Conservation (phyloP, 1,284 basidiomycete genomes). For the Malassezia caprae region DNA sequence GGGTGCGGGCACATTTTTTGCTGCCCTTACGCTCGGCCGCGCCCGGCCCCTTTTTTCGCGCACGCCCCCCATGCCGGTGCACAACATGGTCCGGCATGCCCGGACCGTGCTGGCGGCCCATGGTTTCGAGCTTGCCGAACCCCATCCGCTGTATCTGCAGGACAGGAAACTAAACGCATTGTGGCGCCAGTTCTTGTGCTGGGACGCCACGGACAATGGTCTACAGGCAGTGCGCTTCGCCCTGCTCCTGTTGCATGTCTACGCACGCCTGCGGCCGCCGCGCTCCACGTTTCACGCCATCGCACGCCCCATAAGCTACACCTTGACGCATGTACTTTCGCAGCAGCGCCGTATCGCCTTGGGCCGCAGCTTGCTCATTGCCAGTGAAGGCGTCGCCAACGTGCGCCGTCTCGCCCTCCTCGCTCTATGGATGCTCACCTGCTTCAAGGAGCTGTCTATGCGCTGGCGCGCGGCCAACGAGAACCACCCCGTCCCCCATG, state of each 20-base stretch:
- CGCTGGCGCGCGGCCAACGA: neutral
- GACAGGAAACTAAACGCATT: neutral
- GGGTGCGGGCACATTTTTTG: constrained; percentile 15
- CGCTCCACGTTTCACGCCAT: neutral
- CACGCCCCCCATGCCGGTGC: neutral
- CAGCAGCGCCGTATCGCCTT: neutral
- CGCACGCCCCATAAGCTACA: neutral
- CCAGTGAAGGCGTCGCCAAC: constrained; percentile 14
- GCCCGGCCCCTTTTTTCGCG: neutral
- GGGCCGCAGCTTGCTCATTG: constrained; percentile 2
- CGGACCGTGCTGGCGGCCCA: neutral
- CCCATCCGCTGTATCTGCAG: neutral
- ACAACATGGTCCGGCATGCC: neutral
- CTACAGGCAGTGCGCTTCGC: constrained; percentile 13
- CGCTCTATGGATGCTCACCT: neutral
- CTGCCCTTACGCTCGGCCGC: neutral
- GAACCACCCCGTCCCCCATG: neutral
- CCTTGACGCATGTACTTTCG: neutral
- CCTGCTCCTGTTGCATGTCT: constrained; percentile 2
- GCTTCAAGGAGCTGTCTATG: neutral
- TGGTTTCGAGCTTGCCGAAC: neutral
- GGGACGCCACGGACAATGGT: constrained; percentile 13
- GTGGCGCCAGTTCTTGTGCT: neutral
- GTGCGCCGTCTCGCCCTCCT: constrained; percentile 14
- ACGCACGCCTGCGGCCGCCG: neutral